Conservation (phyloP, 345 rosid genomes). For the Aurinia saxatilis region DNA sequence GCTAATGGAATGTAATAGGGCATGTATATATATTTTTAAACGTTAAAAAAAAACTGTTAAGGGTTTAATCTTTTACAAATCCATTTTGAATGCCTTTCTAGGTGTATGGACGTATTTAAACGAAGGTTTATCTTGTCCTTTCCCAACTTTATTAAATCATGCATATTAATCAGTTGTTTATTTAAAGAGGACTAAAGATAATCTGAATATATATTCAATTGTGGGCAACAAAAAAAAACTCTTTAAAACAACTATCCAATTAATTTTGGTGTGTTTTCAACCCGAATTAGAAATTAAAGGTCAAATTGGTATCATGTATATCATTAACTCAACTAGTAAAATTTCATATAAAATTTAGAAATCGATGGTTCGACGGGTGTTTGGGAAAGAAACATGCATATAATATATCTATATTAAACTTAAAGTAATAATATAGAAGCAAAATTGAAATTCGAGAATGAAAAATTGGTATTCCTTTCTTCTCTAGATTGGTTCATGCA, state of each 20-base stretch:
- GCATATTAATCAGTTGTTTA: background rate
- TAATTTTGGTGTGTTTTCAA: too few species aligned
- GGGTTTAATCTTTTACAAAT: background rate
- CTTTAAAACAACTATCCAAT: too few species aligned
- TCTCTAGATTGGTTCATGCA: constrained; percentile 15
- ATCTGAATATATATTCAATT: background rate
- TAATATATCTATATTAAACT: too few species aligned
- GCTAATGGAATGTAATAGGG: background rate
- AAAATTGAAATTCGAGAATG: background rate
- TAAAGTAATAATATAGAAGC: background rate
- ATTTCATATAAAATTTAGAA: background rate
- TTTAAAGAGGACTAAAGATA: background rate
- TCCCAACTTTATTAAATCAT: background rate
- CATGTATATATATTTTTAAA: background rate
- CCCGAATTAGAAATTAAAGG: background rate
- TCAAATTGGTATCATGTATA: background rate
- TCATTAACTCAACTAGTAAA: background rate
- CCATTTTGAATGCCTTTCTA: background rate
- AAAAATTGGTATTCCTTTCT: background rate
- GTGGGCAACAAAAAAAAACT: too few species aligned
- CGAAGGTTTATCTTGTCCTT: background rate
- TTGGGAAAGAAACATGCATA: too few species aligned
- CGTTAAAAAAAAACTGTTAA: background rate
- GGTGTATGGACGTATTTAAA: constrained; percentile 10
- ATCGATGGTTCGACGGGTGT: background rate